Evolutionary conservation across 345 rosid species (phyloP), one percentile per base, ranked within the genome.

Genomic region (Acer saccharum): DNA sequence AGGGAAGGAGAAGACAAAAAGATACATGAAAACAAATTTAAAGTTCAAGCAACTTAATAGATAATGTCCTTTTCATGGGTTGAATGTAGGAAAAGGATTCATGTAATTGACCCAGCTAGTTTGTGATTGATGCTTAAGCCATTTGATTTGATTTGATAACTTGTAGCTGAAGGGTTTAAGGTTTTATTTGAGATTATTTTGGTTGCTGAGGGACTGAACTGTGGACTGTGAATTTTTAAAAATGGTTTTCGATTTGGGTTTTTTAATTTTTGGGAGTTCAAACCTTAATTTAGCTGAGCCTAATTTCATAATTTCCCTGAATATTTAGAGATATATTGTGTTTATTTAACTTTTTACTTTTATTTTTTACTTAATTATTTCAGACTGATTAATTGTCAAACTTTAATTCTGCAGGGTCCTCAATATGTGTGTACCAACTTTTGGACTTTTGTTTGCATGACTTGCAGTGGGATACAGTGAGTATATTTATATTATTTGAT

Each of bases 401-500:
- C 76, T 11, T 79, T 65, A 74, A 57, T 75, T 81, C 54, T 88
- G 90, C 98, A 96, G 98, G 97, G 95, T 76, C 99, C 99, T 60
- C 99, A 94, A 81, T 94, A 90, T 81, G 97, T 94, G 78, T 96
- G 98, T 71, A 94, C 94, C 11, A 94, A 89, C 74, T 96, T 96
- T 81, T 96, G 97, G 98, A 94, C 98, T 9, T 96, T 96, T 71
- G 83, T 96, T 72, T 96, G 99, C 78, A 86, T 86, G 88, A 84
- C 92, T 81, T 96, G 99, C 88, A 78, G 99, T 64, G 99, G 99
- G 7, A 94, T 96, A 77, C 99, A 96, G 99, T 96, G 84, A 94
- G 99, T 87, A 62, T 44, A 79, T 67, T 68, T 74, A 25, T 62
- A 61, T 73, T 35, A 27, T 46, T 13, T 46, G 44, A 41, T 69